Evolutionary conservation across 1,284 basidiomycete genomes (phyloP), one percentile per base, ranked within the genome.

Genomic region (Chalciporus sp.): DNA sequence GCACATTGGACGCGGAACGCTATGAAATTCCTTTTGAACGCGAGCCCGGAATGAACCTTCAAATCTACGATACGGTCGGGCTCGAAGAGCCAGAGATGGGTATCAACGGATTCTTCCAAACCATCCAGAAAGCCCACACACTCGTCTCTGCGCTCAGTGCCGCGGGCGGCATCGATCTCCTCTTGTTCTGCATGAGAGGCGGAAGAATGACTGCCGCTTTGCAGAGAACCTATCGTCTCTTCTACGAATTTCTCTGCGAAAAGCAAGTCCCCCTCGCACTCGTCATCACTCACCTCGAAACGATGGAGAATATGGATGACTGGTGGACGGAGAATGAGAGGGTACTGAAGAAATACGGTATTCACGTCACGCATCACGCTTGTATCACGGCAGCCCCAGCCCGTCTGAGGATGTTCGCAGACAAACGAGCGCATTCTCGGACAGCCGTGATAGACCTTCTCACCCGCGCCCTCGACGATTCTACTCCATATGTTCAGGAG

Each of bases 191-290:
- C 2, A 42, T 55, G 31, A 43, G 53, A 5, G 53, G 7, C 0
- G 53, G 52, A 1, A 35, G 53, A 40, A 37, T 55, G 6, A 47
- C 53, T 1, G 33, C 20, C 19, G 7, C 51, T 1, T 40, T 55
- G 44, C 51, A 31, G 27, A 23, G 41, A 4, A 19, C 59, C 9
- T 33, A 48, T 26, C 23, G 37, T 2, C 40, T 49, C 9, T 52
- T 62, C 49, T 46, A 48, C 31, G 40, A 40, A 9, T 23, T 55
- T n/a, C 31, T 55, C 5, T 55, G 44, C 1, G 20, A 42, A 10
- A 42, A 37, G 12, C 7, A 8, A 4, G 44, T 55, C 8, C 53
- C 52, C 9, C 11, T 55, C 1, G 53, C 43, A 6, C 41, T 55
- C 17, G 37, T 55, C 3, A 43, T 55, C 19, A 55, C 52, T 0